Percentiles rank a stretch among this genome's conserved stretches.
Conservation (phyloP, 2,329 filamentous ascomycete species). For the Ophiostoma ulmi region DNA sequence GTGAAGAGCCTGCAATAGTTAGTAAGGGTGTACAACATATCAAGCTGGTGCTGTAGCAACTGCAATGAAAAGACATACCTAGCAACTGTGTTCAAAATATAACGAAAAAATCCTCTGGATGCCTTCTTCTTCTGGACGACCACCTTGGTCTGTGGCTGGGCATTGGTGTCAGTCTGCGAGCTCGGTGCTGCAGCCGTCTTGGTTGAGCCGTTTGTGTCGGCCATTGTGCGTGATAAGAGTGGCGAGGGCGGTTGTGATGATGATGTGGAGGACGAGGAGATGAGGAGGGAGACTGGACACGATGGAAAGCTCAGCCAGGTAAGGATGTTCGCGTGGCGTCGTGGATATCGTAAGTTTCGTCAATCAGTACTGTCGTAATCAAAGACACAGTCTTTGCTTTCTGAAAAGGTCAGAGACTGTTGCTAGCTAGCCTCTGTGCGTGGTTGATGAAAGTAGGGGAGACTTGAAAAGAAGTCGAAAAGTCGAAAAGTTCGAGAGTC, state of each 20-base stretch:
- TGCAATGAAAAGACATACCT: slow-evolving; percentile 14
- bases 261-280: slow-evolving; percentile 4
- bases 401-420: neutral
- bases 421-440: neutral
- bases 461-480: neutral
- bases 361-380: neutral
- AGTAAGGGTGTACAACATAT: neutral
- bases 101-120: slow-evolving; percentile 16
- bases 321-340: slow-evolving; percentile 1
- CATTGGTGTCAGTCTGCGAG: neutral
- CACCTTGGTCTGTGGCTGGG: neutral
- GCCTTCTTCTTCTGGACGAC: neutral
- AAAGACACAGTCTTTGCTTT: slow-evolving; percentile 11
- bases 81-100: slow-evolving; percentile 20
- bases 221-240: slow-evolving; percentile 14
- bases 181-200: slow-evolving; percentile 13
- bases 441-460: neutral
- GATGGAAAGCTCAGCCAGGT: slow-evolving; percentile 5
- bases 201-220: slow-evolving; percentile 16
- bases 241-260: neutral
- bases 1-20: slow-evolving; percentile 58
- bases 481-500: neutral
- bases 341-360: neutral
- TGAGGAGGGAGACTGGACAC: slow-evolving; percentile 7
- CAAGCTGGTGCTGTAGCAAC: too few species aligned